Conservation (phyloP, 140 eudicot species). For the Cichorium intybus region DNA sequence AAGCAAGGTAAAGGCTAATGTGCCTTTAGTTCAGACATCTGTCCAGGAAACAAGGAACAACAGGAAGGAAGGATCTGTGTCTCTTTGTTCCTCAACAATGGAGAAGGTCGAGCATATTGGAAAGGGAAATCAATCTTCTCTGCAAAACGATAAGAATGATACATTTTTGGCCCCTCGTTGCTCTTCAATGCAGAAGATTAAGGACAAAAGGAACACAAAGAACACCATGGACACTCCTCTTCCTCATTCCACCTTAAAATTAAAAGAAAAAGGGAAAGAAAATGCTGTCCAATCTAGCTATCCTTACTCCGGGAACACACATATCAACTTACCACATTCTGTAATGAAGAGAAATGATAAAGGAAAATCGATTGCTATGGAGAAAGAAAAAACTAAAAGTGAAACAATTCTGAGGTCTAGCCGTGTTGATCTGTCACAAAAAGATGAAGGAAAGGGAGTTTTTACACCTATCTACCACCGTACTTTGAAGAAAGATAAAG, state of each 20-base stretch:
- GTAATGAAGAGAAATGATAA: slow-evolving; percentile 37
- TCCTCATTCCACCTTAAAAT: slow-evolving; percentile 15
- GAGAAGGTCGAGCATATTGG: slow-evolving; percentile 16
- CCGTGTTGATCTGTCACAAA: slow-evolving; percentile 10
- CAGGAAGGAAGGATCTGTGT: slow-evolving; percentile 9
- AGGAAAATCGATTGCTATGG: slow-evolving; percentile 35
- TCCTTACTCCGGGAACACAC: slow-evolving; percentile 18
- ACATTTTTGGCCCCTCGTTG: neutral
- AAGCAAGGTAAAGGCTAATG: slow-evolving; percentile 20
- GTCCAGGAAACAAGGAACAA: neutral
- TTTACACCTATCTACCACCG: slow-evolving; percentile 17
- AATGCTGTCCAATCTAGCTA: neutral
- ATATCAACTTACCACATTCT: slow-evolving; percentile 14
- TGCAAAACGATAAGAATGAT: slow-evolving; percentile 9
- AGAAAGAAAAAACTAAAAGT: slow-evolving; percentile 10
- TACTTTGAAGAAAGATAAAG: slow-evolving; percentile 27
- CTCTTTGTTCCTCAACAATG: slow-evolving; percentile 18
- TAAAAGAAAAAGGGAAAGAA: slow-evolving; percentile 30
- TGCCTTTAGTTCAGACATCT: slow-evolving; percentile 7
- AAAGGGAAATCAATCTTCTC: slow-evolving; percentile 13
- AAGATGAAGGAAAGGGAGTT: slow-evolving; percentile 15
- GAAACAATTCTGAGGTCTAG: slow-evolving; percentile 9
- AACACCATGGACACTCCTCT: neutral
- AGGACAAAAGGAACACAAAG: slow-evolving; percentile 18
- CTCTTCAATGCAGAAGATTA: slow-evolving; percentile 15